Percentiles rank a stretch among this genome's conserved stretches.
Evolutionary conservation across 2,329 filamentous ascomycete species (phyloP).

Genomic region (Verticillium tricorpus): DNA sequence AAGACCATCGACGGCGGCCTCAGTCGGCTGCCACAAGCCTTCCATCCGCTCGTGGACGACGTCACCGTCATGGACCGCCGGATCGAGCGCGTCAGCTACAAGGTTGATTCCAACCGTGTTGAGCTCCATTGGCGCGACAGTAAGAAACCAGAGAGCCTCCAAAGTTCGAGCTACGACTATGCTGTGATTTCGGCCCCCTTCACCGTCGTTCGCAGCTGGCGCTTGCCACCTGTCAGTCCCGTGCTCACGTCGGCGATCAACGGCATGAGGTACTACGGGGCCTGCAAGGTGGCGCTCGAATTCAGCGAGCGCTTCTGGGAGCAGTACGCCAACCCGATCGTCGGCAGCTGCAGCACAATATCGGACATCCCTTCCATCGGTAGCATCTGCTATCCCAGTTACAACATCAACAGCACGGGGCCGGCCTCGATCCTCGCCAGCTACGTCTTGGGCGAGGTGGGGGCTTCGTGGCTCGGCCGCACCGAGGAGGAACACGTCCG

Average conservation of each 20-base stretch:
- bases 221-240: constrained; percentile 41
- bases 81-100: constrained; percentile 52
- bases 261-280: constrained; percentile 36
- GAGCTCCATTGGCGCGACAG: constrained; percentile 52
- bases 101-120: constrained; percentile 45
- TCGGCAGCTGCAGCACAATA: constrained; percentile 55
- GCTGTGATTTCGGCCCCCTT: constrained; percentile 63
- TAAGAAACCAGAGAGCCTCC: constrained; percentile 29
- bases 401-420: constrained; percentile 59
- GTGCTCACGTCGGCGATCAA: constrained; percentile 43
- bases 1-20: constrained; percentile 57
- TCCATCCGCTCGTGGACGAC: constrained; percentile 52
- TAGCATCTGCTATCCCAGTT: constrained; percentile 62
- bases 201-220: constrained; percentile 58
- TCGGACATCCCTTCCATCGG: constrained; percentile 59
- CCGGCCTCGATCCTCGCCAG: constrained; percentile 58
- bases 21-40: constrained; percentile 55
- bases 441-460: constrained; percentile 44
- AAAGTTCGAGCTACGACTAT: constrained; percentile 58
- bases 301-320: constrained; percentile 63
- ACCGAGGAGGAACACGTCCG: constrained; percentile 58
- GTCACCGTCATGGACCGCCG: constrained; percentile 34
- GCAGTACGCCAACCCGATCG: constrained; percentile 47
- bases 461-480: constrained; percentile 23
- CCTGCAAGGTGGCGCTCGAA: constrained; percentile 61